Percentiles rank a stretch among this genome's conserved stretches.
Evolutionary conservation across 106 monocot species (phyloP).

Genomic region (Allium sativum): DNA sequence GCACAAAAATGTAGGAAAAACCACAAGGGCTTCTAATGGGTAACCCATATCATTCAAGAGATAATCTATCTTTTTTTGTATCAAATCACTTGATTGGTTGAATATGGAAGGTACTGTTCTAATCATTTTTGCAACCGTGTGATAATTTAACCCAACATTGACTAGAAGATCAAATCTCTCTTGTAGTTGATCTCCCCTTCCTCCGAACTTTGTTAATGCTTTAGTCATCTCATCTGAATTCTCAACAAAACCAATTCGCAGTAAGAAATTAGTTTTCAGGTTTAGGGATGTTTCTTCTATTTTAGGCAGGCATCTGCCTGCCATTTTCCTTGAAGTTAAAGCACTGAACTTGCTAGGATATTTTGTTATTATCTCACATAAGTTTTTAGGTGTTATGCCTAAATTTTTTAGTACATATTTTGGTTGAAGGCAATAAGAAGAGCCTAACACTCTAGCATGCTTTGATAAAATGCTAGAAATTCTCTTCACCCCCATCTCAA

Average conservation of each 20-base stretch:
- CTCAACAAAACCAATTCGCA: slow-evolving; percentile 60
- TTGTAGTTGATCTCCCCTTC: slow-evolving; percentile 66
- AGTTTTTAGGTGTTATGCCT: slow-evolving; percentile 19
- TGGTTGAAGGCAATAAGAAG: slow-evolving; percentile 29
- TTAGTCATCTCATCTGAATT: slow-evolving; percentile 62
- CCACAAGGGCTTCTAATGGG: slow-evolving; percentile 29
- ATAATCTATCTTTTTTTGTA: slow-evolving; percentile 49
- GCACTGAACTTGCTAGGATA: slow-evolving; percentile 41
- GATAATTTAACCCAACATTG: slow-evolving; percentile 42
- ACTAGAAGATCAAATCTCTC: slow-evolving; percentile 54
- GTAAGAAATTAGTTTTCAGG: slow-evolving; percentile 54
- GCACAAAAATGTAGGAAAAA: slow-evolving; percentile 56
- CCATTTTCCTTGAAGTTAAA: slow-evolving; percentile 30
- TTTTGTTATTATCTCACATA: slow-evolving; percentile 41
- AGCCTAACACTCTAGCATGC: slow-evolving; percentile 42
- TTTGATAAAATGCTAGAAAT: slow-evolving; percentile 32
- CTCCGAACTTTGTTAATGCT: slow-evolving; percentile 49
- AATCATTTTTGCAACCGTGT: slow-evolving; percentile 43
- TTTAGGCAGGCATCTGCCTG: slow-evolving; percentile 11
- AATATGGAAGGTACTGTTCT: slow-evolving; percentile 47
- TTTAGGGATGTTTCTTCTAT: slow-evolving; percentile 31
- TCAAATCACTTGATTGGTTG: slow-evolving; percentile 42
- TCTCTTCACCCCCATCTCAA: slow-evolving; percentile 38
- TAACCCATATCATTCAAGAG: slow-evolving; percentile 54
- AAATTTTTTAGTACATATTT: slow-evolving; percentile 24